phyloP scores from a whole-genome alignment of 495 filamentous ascomycete genomes.

The Aspergillus hancockii region DNA sequence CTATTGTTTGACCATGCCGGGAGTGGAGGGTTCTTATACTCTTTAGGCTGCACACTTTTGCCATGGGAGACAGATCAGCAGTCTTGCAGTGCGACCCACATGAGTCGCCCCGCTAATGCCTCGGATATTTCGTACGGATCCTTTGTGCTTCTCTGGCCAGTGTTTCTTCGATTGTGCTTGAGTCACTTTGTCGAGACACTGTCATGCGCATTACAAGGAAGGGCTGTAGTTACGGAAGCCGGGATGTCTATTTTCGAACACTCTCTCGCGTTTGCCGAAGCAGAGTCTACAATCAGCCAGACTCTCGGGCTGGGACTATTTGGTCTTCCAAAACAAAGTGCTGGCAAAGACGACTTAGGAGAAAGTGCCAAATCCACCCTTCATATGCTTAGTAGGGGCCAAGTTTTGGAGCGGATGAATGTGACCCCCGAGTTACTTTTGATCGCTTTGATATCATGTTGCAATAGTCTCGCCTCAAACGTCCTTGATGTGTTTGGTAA shows the following conservation, averaged over 20 bases:
- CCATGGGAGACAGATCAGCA: constrained; percentile 66
- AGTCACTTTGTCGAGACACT: constrained; percentile 88
- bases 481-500: constrained; percentile 75
- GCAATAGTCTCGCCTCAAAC: constrained; percentile 86
- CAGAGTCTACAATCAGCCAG: constrained; percentile 79
- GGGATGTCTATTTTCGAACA: constrained; percentile 98
- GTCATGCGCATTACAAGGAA: constrained; percentile 86
- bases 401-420: constrained; percentile 63
- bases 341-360: constrained; percentile 23
- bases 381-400: constrained; percentile 42
- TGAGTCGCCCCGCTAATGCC: constrained; percentile 58
- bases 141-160: constrained; percentile 80
- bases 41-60: constrained; percentile 65
- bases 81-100: constrained; percentile 71
- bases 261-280: constrained; percentile 93
- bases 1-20: constrained; percentile 73
- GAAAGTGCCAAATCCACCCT: constrained; percentile 31
- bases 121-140: constrained; percentile 63
- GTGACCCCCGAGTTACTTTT: constrained; percentile 87
- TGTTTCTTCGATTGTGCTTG: constrained; percentile 78
- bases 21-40: constrained; percentile 67
- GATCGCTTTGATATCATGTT: constrained; percentile 81
- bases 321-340: constrained; percentile 45
- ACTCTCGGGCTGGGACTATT: constrained; percentile 72
- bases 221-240: constrained; percentile 75